Evolutionary conservation across 495 filamentous ascomycete species (phyloP), one percentile per base, ranked within the genome.

Genomic region (Chaetomium tenue): DNA sequence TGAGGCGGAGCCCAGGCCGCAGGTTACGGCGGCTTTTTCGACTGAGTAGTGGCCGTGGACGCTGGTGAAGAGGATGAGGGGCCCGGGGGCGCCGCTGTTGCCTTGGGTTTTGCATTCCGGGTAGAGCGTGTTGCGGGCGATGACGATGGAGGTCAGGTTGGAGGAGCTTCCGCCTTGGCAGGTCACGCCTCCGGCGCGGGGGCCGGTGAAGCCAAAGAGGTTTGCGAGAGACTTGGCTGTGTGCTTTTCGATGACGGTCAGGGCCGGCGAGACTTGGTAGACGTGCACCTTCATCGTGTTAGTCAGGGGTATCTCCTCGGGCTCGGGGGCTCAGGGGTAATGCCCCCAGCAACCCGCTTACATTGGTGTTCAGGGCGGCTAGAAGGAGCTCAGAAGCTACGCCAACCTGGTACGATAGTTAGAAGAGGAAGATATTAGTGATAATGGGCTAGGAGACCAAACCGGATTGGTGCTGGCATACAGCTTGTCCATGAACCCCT

Each of bases 401-500:
- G 18, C 93, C 93, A 23, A 91, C 82, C 83, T 87, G 59, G n/a
- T 26, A 61, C 37, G n/a, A 39, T 9, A 57, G 52, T 63, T 62
- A 48, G 51, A 39, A 26, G 23, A 9, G 13, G 30, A 13, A 28
- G 8, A 46, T 60, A 20, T 51, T 20, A 3, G 20, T 2, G 63
- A 16, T 15, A 20, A 25, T 0, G 26, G 47, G 44, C n/a, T 28
- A 25, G 5, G n/a, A 28, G 20, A 40, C 69, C 83, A 44, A 67
- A 88, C 90, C 18, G 92, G 87, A 75, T 94, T 92, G 28, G 90
- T 94, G 57, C 86, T 88, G 23, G 88, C 88, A 75, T 96, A 97
- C 39, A 96, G 79, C 79, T 96, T 96, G 76, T 96, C 91, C 73
- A 97, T 76, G 77, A 98, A 97, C 9, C 93, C 94, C 71, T 93